phyloP scores from a whole-genome alignment of 202 grass and related monocot species.

The Dendrocalamus latiflorus region DNA sequence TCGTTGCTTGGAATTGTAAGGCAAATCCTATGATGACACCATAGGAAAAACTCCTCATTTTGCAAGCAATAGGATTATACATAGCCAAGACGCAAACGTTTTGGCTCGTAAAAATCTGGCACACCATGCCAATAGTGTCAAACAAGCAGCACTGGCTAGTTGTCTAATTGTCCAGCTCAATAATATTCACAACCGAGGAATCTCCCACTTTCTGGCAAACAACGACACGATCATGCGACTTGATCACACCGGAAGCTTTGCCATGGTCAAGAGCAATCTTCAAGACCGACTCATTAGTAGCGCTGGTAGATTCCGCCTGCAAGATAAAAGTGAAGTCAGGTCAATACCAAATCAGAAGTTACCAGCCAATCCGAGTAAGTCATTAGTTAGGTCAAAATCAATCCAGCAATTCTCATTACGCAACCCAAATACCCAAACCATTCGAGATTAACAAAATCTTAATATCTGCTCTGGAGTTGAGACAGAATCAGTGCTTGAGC shows the following conservation, averaged over 20 bases:
- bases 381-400: neutral
- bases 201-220: conserved; percentile 90
- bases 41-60: no score
- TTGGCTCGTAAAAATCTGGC: conserved; percentile 37
- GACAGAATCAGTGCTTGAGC: neutral
- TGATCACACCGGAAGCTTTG: conserved; percentile 68
- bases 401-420: neutral
- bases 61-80: conserved; percentile 34
- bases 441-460: neutral
- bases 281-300: conserved; percentile 87
- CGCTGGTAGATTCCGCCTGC: conserved; percentile 79
- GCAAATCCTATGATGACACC: no score
- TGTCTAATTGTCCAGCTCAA: conserved; percentile 80
- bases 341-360: neutral
- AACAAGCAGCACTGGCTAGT: neutral
- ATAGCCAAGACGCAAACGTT: conserved; percentile 22
- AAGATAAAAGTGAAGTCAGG: neutral
- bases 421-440: neutral
- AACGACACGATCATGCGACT: no score
- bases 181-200: conserved; percentile 90
- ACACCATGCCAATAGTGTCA: conserved; percentile 14
- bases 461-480: neutral
- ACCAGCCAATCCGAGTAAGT: neutral
- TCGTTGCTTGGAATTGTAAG: no score
- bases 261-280: conserved; percentile 80